A percentile compares a stretch with the other conserved stretches of the same genome.
These are phyloP conservation scores for Megacollybia marginata DNA, from an alignment of 768 basidiomycete species.

Conservation along the genomic window DNA sequence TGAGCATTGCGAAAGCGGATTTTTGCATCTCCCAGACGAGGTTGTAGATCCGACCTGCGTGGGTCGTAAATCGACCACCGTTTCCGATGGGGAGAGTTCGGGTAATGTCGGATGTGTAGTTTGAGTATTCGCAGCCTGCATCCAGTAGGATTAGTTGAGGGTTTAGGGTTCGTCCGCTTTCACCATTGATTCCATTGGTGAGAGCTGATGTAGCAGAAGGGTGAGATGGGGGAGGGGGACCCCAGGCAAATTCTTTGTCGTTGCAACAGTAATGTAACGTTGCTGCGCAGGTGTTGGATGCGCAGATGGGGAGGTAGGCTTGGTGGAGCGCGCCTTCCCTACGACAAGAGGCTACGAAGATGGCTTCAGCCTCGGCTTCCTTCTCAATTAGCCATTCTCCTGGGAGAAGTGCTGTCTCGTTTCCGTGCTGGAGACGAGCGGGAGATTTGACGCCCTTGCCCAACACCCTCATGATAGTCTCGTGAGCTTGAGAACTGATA, in stretches of 20 bases:
- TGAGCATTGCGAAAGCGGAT: constrained; percentile 58
- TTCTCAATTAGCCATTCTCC: constrained; percentile 86
- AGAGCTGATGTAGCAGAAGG: constrained; percentile 6
- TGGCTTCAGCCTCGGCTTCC: constrained; percentile 90
- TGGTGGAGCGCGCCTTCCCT: constrained; percentile 80
- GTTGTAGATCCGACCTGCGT: constrained; percentile 77
- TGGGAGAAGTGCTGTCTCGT: constrained; percentile 51
- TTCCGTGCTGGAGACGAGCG: constrained; percentile 33
- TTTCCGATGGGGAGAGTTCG: constrained; percentile 93
- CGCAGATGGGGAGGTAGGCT: constrained; percentile 91
- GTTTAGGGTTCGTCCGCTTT: constrained; percentile 32
- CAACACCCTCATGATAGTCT: constrained; percentile 84
- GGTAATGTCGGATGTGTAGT: constrained; percentile 49
- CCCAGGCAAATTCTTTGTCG: constrained; percentile 81
- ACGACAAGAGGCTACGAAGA: constrained; percentile 87
- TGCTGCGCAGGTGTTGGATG: constrained; percentile 77
- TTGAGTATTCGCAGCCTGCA: constrained; percentile 84
- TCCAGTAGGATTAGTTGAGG: constrained; percentile 86
- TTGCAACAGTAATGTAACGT: constrained; percentile 96
- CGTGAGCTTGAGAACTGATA: constrained; percentile 87
- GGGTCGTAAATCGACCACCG: constrained; percentile 78
- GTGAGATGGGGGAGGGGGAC: constrained; percentile 59
- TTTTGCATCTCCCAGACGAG: constrained; percentile 88
- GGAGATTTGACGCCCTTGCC: constrained; percentile 59
- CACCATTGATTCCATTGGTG: constrained; percentile 34